Evolutionary conservation across 768 basidiomycete genomes (phyloP).

Genomic region (Cyclocybe cylindracea): DNA sequence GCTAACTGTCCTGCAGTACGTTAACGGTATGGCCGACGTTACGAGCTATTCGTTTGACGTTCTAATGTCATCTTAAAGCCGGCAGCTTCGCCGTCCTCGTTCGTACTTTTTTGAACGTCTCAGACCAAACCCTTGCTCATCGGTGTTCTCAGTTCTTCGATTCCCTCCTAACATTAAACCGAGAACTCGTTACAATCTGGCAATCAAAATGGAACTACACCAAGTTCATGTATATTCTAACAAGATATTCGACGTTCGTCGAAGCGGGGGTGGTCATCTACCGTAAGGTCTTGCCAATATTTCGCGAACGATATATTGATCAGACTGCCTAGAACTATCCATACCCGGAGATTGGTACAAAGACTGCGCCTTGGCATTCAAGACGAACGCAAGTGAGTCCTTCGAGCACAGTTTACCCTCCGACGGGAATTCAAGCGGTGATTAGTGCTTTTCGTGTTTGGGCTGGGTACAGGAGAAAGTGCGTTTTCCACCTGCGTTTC

Average conservation of each 20-base stretch:
- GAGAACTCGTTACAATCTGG: constrained; percentile 19
- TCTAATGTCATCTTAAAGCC: too few relatives aligned
- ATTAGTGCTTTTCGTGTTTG: constrained; percentile 18
- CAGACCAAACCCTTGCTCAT: constrained; percentile 76
- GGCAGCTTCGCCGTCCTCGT: too few relatives aligned
- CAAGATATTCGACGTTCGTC: constrained; percentile 19
- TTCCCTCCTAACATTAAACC: constrained; percentile 16
- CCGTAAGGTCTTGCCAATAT: constrained; percentile 8
- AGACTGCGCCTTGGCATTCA: constrained; percentile 9
- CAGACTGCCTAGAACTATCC: constrained; percentile 3
- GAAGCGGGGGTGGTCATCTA: constrained; percentile 20
- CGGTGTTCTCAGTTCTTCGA: constrained; percentile 14
- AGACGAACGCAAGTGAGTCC: constrained; percentile 13
- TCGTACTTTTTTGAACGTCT: too few relatives aligned
- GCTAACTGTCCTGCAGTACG: too few relatives aligned
- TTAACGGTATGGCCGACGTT: too few relatives aligned
- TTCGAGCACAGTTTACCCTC: background rate
- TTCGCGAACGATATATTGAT: background rate
- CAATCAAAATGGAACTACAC: constrained; percentile 10
- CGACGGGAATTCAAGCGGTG: too few relatives aligned
- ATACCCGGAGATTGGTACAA: constrained; percentile 11
- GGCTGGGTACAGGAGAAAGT: constrained; percentile 18
- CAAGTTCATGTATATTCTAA: constrained; percentile 20
- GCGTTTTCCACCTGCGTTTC: background rate
- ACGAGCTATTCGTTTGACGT: too few relatives aligned